phyloP scores from a whole-genome alignment of 768 basidiomycete genomes.

The Kwoniella dendrophila region DNA sequence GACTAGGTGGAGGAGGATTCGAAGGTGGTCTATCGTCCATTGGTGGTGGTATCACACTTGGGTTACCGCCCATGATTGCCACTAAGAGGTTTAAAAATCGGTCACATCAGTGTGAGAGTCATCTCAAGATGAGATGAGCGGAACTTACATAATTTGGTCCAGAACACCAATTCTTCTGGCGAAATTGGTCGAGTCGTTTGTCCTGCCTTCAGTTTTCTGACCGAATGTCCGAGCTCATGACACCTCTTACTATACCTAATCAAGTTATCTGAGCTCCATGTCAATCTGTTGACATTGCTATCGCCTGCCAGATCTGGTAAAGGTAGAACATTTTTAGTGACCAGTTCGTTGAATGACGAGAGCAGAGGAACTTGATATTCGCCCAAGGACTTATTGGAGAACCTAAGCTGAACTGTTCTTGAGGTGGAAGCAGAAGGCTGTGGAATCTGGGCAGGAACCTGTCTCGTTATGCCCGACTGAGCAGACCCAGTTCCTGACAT shows the following conservation, averaged over 20 bases:
- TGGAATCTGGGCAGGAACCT: too few species aligned
- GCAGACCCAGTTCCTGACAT: background rate
- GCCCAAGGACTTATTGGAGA: slow-evolving; percentile 10
- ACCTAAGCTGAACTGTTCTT: background rate
- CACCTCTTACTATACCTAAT: slow-evolving; percentile 31
- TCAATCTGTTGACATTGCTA: background rate
- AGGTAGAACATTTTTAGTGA: slow-evolving; percentile 27
- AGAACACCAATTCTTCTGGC: slow-evolving; percentile 33
- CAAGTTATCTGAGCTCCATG: slow-evolving; percentile 9
- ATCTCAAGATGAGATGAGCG: background rate
- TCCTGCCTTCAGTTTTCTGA: slow-evolving; percentile 17
- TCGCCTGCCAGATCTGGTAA: slow-evolving; percentile 21
- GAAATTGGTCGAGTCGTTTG: slow-evolving; percentile 10
- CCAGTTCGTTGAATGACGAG: slow-evolving; percentile 29
- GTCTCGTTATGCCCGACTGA: background rate
- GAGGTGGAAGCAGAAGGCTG: too few species aligned
- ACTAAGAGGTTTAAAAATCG: slow-evolving; percentile 13
- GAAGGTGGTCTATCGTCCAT: slow-evolving; percentile 17
- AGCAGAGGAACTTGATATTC: slow-evolving; percentile 23
- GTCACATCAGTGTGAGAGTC: too few species aligned
- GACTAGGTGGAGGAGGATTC: slow-evolving; percentile 5
- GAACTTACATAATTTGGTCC: slow-evolving; percentile 36
- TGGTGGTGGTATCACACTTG: slow-evolving; percentile 26
- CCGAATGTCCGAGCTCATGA: slow-evolving; percentile 31
- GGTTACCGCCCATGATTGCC: slow-evolving; percentile 28